Percentiles rank a stretch among this genome's conserved stretches.
Evolutionary conservation across 2,329 filamentous ascomycete genomes (phyloP).

Genomic region (Talaromyces funiculosus): DNA sequence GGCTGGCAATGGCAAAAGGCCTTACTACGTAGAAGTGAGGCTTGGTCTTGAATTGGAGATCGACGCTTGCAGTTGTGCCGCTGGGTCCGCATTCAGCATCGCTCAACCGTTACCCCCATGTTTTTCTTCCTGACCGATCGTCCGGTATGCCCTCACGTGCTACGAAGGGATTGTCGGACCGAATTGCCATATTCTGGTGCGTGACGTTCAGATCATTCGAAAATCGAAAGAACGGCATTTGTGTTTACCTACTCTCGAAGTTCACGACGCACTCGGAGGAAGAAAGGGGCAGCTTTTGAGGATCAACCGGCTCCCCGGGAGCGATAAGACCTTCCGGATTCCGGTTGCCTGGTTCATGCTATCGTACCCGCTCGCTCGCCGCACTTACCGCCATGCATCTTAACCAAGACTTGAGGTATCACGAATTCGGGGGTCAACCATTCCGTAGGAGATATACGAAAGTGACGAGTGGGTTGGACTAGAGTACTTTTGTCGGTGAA

Average conservation of each 20-base stretch:
- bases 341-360: background rate
- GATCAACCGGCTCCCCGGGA: background rate
- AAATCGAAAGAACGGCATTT: background rate
- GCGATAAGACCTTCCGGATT: slow-evolving; percentile 2
- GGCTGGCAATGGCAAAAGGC: background rate
- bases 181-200: background rate
- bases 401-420: background rate
- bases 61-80: slow-evolving; percentile 11
- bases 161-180: background rate
- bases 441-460: background rate
- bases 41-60: slow-evolving; percentile 11
- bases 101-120: background rate
- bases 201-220: background rate
- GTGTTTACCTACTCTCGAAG: background rate
- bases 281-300: background rate
- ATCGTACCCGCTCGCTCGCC: background rate
- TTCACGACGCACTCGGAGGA: background rate
- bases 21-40: slow-evolving; percentile 13
- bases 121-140: slow-evolving; percentile 1
- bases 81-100: slow-evolving; percentile 12
- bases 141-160: slow-evolving; percentile 3
- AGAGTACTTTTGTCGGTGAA: background rate
- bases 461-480: background rate
- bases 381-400: background rate
- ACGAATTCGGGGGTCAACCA: background rate